These are phyloP conservation scores for Lentinus tigrinus DNA, from an alignment of 768 basidiomycete genomes.

Conservation along the genomic window DNA sequence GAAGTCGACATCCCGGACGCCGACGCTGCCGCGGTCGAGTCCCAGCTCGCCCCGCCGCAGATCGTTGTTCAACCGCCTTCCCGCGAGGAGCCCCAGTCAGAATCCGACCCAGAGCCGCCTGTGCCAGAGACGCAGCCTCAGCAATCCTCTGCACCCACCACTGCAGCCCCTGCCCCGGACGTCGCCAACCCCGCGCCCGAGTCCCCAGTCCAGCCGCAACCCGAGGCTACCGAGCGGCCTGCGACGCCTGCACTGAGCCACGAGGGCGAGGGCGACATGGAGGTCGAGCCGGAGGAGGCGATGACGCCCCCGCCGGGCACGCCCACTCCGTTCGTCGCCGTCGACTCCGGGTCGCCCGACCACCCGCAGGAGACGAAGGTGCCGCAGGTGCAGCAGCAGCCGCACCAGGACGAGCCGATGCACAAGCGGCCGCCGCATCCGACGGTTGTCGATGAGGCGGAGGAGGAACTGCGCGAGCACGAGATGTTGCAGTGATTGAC, in stretches of 20 bases:
- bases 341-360: background rate
- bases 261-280: constrained; percentile 7
- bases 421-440: no score
- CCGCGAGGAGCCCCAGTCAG: constrained; percentile 6
- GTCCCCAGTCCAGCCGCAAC: background rate
- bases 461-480: no score
- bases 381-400: no score
- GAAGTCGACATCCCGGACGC: constrained; percentile 17
- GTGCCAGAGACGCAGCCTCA: no score
- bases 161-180: background rate
- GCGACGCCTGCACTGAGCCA: constrained; percentile 6
- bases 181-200: background rate
- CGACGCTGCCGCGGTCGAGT: background rate
- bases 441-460: no score
- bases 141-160: background rate
- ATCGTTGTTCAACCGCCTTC: constrained; percentile 11
- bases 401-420: no score
- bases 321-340: constrained; percentile 9
- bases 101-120: background rate
- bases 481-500: no score
- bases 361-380: no score
- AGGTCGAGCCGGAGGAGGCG: constrained; percentile 16
- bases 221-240: background rate
- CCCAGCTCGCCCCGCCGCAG: background rate
- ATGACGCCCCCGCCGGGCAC: constrained; percentile 7